A percentile compares a stretch with the other conserved stretches of the same genome.
These are phyloP conservation scores for Golubevia pallescens DNA, from an alignment of 1,284 basidiomycete species.

Conservation along the genomic window DNA sequence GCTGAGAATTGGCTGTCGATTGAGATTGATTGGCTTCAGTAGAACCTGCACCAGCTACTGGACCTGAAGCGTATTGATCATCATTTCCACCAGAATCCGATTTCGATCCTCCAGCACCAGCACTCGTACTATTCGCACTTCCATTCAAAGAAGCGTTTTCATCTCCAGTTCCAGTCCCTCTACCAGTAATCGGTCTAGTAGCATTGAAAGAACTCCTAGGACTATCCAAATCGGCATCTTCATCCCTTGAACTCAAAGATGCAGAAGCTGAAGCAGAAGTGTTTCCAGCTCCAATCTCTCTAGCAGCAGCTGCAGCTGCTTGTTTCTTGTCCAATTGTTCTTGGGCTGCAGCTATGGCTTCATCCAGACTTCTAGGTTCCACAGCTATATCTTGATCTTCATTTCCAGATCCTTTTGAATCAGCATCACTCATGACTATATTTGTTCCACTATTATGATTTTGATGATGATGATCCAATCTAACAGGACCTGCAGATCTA, in stretches of 20 bases:
- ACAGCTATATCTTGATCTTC: background rate
- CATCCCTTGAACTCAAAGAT: background rate
- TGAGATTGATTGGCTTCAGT: background rate
- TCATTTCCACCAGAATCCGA: background rate
- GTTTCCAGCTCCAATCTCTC: background rate
- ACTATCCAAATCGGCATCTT: background rate
- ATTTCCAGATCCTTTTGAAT: background rate
- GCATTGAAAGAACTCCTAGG: background rate
- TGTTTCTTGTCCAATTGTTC: background rate
- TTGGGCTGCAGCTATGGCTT: background rate
- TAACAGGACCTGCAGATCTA: constrained; percentile 6
- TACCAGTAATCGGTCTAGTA: background rate
- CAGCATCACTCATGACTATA: background rate
- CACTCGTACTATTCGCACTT: background rate
- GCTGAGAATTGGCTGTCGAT: background rate
- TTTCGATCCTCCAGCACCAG: background rate
- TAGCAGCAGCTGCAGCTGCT: background rate
- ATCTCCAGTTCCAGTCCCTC: background rate
- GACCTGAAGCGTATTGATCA: background rate
- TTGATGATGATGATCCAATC: background rate
- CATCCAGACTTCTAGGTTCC: background rate
- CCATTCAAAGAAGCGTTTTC: background rate
- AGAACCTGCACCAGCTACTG: background rate
- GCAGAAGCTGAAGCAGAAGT: background rate
- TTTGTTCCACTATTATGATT: background rate